phyloP scores from a whole-genome alignment of 2,329 filamentous ascomycete species.

The Didymella pinodella region DNA sequence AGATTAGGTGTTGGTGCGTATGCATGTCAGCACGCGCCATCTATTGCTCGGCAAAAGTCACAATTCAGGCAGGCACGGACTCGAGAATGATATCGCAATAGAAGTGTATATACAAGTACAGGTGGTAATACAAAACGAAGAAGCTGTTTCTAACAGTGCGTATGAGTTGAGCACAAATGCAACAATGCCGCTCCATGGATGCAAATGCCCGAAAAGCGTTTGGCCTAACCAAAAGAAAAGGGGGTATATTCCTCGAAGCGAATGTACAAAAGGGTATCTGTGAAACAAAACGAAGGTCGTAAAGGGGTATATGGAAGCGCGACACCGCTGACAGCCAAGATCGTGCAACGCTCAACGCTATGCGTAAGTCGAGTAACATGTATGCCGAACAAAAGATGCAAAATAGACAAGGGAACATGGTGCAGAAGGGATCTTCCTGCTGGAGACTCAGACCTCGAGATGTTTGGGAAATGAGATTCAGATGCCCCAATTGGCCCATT shows the following conservation, averaged over 20 bases:
- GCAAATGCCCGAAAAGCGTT: background rate
- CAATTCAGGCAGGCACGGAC: background rate
- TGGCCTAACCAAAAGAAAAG: background rate
- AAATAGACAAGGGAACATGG: too few species aligned
- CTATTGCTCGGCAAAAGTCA: slow-evolving; percentile 3
- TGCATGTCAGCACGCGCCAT: slow-evolving; percentile 18
- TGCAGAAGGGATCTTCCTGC: too few species aligned
- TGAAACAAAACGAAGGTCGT: background rate
- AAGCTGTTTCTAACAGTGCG: background rate
- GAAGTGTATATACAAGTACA: background rate
- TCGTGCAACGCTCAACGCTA: background rate
- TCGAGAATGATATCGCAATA: background rate
- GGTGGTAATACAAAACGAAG: background rate
- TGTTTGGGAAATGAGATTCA: slow-evolving; percentile 13
- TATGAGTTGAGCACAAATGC: background rate
- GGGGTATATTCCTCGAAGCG: slow-evolving; percentile 12
- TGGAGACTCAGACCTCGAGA: too few species aligned
- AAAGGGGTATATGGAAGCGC: background rate
- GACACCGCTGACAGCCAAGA: background rate
- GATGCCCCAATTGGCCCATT: slow-evolving; percentile 44
- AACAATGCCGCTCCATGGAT: background rate
- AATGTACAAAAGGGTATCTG: slow-evolving; percentile 9
- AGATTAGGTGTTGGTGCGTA: background rate
- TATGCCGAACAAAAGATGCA: background rate
- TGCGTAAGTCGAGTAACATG: background rate